phyloP scores from a whole-genome alignment of 306 rosid genomes.

The Ceratonia siliqua region DNA sequence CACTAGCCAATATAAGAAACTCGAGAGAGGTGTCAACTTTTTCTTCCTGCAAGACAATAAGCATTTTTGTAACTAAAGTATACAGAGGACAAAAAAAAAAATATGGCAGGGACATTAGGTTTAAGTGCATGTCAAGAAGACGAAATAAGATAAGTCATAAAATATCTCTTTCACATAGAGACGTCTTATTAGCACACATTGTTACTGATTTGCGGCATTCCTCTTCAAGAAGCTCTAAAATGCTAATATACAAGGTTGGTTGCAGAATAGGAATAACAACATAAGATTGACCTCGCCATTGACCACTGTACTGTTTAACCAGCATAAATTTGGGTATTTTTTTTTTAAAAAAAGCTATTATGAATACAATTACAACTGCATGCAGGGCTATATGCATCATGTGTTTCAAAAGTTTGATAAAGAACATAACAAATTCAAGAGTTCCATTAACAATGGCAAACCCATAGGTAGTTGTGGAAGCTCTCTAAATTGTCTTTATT shows the following conservation, averaged over 20 bases:
- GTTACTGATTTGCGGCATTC: background rate
- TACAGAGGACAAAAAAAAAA: background rate
- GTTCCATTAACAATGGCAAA: constrained; percentile 10
- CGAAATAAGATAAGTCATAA: background rate
- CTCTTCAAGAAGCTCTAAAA: constrained; percentile 24
- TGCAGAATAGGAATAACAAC: background rate
- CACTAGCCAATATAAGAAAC: constrained; percentile 95
- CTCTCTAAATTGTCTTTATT: background rate
- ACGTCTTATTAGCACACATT: background rate
- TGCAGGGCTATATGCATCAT: background rate
- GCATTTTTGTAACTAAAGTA: constrained; percentile 6
- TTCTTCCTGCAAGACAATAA: constrained; percentile 68
- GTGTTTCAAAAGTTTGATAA: background rate
- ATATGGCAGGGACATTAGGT: constrained; percentile 1
- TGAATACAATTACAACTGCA: constrained; percentile 2
- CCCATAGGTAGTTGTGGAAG: background rate
- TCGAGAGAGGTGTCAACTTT: constrained; percentile 87
- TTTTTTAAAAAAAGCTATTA: background rate
- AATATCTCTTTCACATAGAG: background rate
- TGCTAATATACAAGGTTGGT: constrained; percentile 6
- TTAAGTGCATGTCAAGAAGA: background rate
- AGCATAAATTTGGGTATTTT: background rate
- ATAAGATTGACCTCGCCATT: background rate
- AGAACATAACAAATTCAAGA: background rate
- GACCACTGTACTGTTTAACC: background rate